Evolutionary conservation across 116 monocot genomes (phyloP), one percentile per base, ranked within the genome.

Genomic region (Dioscorea cayenensis): DNA sequence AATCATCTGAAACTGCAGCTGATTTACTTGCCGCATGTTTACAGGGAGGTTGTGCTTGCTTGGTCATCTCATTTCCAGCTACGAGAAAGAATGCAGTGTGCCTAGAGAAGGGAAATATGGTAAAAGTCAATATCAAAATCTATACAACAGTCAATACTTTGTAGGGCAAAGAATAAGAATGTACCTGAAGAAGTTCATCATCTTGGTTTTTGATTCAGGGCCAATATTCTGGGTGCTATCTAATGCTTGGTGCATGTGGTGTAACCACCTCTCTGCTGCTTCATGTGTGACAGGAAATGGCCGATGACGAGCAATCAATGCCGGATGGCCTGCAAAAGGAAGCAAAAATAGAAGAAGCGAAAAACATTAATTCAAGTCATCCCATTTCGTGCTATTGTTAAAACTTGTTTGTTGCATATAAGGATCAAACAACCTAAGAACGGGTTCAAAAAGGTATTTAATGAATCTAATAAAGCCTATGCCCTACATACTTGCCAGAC

Each of bases 181-280:
- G 16, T 38, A 76, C 99, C 90, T 99, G 84, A 94, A 94, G 64
- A 89, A 99, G 65, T 94, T 89, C 99, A 94, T 99, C 94, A 99
- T 94, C 74, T 99, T 99, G 64, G 65, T 69, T 84, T 87, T 99
- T 18, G 87, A 83, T 77, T 87, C 91, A 5, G 91, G 80, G 50
- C 93, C 89, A 67, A 93, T 91, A 65, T 68, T 84, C 9, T 69
- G 60, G 21, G 74, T 84, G 64, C 49, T 72, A 73, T 94, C 85
- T 65, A 99, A 72, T 63, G 99, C 94, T 60, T 80, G 88, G 64
- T 94, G 84, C 99, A 99, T 99, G 75, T 99, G 94, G 73, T 94
- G 73, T 68, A 99, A 43, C 93, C 94, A 99, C 73, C 94, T 86
- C 71, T 99, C 99, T 13, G 99, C 99, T 63, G 89, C 91, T 75